Conservation (phyloP, 108 stramenopile genomes). For the Cyclotella baltica region DNA sequence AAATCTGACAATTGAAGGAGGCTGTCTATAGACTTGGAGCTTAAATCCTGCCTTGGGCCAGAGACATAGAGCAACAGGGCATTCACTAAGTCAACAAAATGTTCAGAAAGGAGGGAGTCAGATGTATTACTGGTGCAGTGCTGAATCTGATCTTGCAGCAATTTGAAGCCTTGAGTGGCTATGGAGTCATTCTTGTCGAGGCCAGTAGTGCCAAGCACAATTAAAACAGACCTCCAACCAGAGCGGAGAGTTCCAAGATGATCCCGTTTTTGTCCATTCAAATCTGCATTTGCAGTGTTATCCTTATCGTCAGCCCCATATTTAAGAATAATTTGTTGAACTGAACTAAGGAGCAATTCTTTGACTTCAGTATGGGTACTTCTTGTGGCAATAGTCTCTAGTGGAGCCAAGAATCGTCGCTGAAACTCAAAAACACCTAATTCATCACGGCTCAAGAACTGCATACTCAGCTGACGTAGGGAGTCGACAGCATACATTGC, state of each 20-base stretch:
- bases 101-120: slow-evolving; percentile 67
- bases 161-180: slow-evolving; percentile 74
- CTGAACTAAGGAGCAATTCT: slow-evolving; percentile 93
- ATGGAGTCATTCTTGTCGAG: slow-evolving; percentile 75
- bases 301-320: slow-evolving; percentile 61
- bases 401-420: slow-evolving; percentile 92
- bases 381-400: slow-evolving; percentile 89
- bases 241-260: slow-evolving; percentile 76
- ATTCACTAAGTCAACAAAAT: slow-evolving; percentile 93
- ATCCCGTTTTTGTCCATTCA: slow-evolving; percentile 9
- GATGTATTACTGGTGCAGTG: slow-evolving; percentile 37
- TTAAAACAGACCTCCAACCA: slow-evolving; percentile 95
- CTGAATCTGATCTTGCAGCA: slow-evolving; percentile 68
- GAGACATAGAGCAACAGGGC: slow-evolving; percentile 90
- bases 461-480: slow-evolving; percentile 95
- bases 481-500: slow-evolving; percentile 99
- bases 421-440: slow-evolving; percentile 96
- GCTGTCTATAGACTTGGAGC: slow-evolving; percentile 77
- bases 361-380: slow-evolving; percentile 76
- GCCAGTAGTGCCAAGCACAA: slow-evolving; percentile 89
- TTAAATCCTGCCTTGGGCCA: slow-evolving; percentile 82
- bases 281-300: background rate
- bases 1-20: slow-evolving; percentile 61
- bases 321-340: slow-evolving; percentile 88
- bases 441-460: slow-evolving; percentile 95